Evolutionary conservation across 148 eudicot genomes (phyloP).

Genomic region (Suaeda aralocaspica): DNA sequence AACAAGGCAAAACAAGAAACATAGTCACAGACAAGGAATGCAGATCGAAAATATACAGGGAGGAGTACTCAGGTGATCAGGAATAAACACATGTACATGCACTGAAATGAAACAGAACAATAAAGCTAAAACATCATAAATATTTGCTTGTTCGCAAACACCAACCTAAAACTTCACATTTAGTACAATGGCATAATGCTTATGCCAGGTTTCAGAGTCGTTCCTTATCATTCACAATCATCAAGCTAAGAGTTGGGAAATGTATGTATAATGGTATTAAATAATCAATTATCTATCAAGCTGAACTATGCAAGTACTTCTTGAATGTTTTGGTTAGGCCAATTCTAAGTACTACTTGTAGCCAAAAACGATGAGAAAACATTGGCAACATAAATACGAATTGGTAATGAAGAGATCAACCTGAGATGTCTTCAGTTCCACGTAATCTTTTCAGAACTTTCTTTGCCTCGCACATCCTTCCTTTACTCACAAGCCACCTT

Average conservation of each 20-base stretch:
- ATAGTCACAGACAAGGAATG: neutral
- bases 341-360: too few relatives aligned
- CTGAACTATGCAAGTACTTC: too few relatives aligned
- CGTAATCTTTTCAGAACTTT: slow-evolving; percentile 70
- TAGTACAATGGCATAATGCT: too few relatives aligned
- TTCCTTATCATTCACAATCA: too few relatives aligned
- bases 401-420: slow-evolving; percentile 32
- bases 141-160: too few relatives aligned
- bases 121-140: neutral
- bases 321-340: too few relatives aligned
- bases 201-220: too few relatives aligned
- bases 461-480: slow-evolving; percentile 83
- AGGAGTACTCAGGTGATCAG: neutral
- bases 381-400: too few relatives aligned
- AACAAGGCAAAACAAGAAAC: neutral
- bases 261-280: too few relatives aligned
- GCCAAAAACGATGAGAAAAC: slow-evolving; percentile 5
- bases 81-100: neutral
- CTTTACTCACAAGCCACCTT: slow-evolving; percentile 94
- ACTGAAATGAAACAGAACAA: neutral
- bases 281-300: too few relatives aligned
- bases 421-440: slow-evolving; percentile 78
- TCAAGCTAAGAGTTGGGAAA: too few relatives aligned
- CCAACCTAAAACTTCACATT: too few relatives aligned
- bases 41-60: neutral